Evolutionary conservation across 257 asterid genomes (phyloP), one percentile per base, ranked within the genome.

Genomic region (Striga asiatica): DNA sequence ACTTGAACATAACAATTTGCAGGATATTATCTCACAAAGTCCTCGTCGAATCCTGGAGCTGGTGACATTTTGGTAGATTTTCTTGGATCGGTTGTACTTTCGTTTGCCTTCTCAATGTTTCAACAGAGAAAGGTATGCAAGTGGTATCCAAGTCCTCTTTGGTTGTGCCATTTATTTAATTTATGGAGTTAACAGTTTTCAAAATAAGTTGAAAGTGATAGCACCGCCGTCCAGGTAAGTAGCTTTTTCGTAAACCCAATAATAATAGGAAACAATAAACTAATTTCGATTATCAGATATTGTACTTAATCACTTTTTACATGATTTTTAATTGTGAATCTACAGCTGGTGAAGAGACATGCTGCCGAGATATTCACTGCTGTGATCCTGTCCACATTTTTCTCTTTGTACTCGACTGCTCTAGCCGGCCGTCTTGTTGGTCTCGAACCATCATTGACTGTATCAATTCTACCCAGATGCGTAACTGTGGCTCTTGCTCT

Each of bases 21-120:
- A 89, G 98, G 93, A 58, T 71, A 80, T 47, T 91, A 91, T 62
- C 92, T 87, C 62, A 91, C 98, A 9, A 91, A 87, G 69, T 78
- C 75, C 23, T 47, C 92, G 43, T 87, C 96, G 28, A 78, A 87
- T 70, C 98, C 98, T 58, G 98, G 98, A 61, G 98, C 96, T 17
- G 98, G 96, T 2, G 98, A 91, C 64, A 71, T 87, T 65, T 76
- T 91, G 28, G 87, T 91, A 96, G 96, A 94, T 32, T 91, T 91
- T 65, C 76, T 91, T 41, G 98, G 98, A 75, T 87, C 98, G 0
- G 98, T 91, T 50, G 87, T 84, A 62, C 84, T 91, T 47, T 87
- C 98, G 42, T 91, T 91, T 63, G 95, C 98, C 73, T 87, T 91
- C 78, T 91, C 98, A 32, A 87, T 91, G 95, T 91, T 91, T 81